phyloP scores from a whole-genome alignment of 768 basidiomycete species.

The Guyanaporus albipodus region DNA sequence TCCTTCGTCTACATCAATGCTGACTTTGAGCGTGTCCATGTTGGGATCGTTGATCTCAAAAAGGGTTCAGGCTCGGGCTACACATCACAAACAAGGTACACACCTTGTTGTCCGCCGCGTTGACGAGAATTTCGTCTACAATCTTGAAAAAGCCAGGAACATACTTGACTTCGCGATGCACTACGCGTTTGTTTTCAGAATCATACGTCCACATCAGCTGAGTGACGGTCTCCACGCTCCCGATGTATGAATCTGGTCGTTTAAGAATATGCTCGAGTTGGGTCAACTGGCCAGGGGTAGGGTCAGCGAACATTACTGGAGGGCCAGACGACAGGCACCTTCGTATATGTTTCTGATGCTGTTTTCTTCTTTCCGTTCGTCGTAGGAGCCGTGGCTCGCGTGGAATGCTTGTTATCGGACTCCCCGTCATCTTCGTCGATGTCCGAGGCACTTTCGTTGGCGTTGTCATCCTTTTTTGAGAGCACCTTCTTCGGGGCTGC shows the following conservation, averaged over 20 bases:
- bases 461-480: constrained; percentile 61
- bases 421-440: constrained; percentile 36
- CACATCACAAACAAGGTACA: constrained; percentile 13
- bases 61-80: background rate
- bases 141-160: constrained; percentile 99
- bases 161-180: constrained; percentile 75
- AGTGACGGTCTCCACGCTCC: constrained; percentile 85
- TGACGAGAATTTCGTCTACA: constrained; percentile 97
- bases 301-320: background rate
- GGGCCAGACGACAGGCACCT: constrained; percentile 46
- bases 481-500: constrained; percentile 60
- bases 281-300: constrained; percentile 55
- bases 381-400: constrained; percentile 22
- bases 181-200: constrained; percentile 78
- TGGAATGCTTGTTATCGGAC: constrained; percentile 38
- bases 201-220: constrained; percentile 96
- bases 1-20: constrained; percentile 76
- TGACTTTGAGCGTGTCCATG: constrained; percentile 92
- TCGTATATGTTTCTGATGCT: constrained; percentile 86
- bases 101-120: constrained; percentile 99
- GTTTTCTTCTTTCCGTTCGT: constrained; percentile 70
- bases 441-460: constrained; percentile 44
- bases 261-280: constrained; percentile 93
- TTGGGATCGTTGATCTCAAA: constrained; percentile 80
- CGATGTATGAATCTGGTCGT: constrained; percentile 94